phyloP scores from a whole-genome alignment of 306 rosid genomes.

The Acacia melanoxylon region DNA sequence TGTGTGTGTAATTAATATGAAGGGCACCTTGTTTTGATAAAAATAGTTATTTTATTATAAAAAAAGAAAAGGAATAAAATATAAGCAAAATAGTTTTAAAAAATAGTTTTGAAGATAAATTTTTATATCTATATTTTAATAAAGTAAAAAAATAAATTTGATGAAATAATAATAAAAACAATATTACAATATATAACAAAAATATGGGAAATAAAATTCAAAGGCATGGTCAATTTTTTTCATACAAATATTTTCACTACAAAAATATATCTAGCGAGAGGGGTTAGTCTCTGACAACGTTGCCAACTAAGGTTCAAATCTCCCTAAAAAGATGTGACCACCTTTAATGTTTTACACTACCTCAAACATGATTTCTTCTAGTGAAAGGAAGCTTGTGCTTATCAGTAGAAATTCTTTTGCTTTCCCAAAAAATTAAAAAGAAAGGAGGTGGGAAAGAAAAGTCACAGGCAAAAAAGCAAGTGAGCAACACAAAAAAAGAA shows the following conservation, averaged over 20 bases:
- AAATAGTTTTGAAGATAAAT: neutral
- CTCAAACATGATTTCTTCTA: too few relatives aligned
- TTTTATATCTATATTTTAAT: too few relatives aligned
- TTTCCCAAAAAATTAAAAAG: neutral
- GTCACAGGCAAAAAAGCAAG: neutral
- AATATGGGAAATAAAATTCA: neutral
- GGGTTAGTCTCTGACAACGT: too few relatives aligned
- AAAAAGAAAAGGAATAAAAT: neutral
- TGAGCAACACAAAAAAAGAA: neutral
- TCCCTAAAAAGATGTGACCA: accelerated
- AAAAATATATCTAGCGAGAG: neutral
- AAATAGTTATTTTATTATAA: neutral
- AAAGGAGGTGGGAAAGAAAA: neutral
- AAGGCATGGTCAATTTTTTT: neutral
- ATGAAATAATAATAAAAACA: neutral
- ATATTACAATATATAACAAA: neutral
- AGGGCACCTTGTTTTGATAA: neutral
- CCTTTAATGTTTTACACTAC: too few relatives aligned
- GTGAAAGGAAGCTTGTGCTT: too few relatives aligned
- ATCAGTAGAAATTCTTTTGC: neutral
- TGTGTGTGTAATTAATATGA: neutral
- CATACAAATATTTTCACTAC: neutral
- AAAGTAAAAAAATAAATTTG: too few relatives aligned
- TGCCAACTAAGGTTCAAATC: too few relatives aligned
- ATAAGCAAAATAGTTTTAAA: neutral